Conservation (phyloP, 2,329 filamentous ascomycete species). For the Aureobasidium lini region DNA sequence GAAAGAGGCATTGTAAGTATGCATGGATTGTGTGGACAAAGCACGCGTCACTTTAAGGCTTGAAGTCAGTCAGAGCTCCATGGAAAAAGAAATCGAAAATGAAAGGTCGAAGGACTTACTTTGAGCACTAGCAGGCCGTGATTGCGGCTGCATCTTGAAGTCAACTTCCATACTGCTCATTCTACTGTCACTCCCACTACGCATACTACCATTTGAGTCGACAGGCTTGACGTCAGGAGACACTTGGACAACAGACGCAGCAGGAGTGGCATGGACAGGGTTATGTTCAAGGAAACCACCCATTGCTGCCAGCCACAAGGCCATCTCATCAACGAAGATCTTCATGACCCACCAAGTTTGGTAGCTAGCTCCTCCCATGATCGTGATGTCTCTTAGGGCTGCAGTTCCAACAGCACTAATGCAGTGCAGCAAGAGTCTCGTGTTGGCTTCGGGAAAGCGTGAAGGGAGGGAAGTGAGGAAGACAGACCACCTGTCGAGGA, state of each 20-base stretch:
- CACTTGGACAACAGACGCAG: neutral
- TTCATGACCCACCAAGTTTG: constrained; percentile 95
- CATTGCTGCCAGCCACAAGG: constrained; percentile 78
- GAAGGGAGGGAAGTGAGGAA: constrained; percentile 62
- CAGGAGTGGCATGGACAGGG: constrained; percentile 1
- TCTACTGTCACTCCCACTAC: constrained; percentile 25
- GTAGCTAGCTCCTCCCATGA: constrained; percentile 70
- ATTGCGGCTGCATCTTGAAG: constrained; percentile 13
- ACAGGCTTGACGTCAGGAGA: constrained; percentile 4
- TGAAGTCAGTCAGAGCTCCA: constrained; percentile 13
- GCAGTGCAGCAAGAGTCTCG: constrained; percentile 67
- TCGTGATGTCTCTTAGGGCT: constrained; percentile 73
- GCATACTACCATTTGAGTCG: constrained; percentile 12
- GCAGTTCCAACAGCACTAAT: constrained; percentile 69
- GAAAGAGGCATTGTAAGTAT: constrained; percentile 10
- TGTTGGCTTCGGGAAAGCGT: constrained; percentile 66
- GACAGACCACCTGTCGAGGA: constrained; percentile 69
- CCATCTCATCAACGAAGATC: constrained; percentile 93
- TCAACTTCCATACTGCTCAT: constrained; percentile 27
- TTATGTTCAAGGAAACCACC: constrained; percentile 71
- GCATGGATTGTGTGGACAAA: constrained; percentile 16
- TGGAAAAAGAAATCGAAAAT: neutral
- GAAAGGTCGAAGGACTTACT: constrained; percentile 13
- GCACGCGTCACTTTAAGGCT: constrained; percentile 15
- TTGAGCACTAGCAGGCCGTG: constrained; percentile 13